Base-by-base conservation (phyloP, 1,284 basidiomycete genomes). In the Ceraceosorus guamensis region DNA sequence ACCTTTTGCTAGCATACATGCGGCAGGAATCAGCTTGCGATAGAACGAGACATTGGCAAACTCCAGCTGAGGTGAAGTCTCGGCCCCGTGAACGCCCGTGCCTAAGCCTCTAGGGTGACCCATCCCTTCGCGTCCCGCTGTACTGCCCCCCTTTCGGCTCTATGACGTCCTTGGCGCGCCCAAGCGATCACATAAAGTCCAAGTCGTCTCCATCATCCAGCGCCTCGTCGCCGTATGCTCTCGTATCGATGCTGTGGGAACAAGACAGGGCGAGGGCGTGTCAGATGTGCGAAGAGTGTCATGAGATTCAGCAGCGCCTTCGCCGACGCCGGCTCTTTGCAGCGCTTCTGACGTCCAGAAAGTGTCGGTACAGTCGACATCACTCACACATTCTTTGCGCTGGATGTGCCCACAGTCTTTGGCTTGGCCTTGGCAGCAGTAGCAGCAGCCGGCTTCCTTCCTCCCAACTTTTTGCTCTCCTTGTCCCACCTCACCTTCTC, bases 151-250 rank as follows among this genome's bases (percentile, higher is more conserved):
- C n/a, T n/a, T n/a, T n/a, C n/a, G n/a, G n/a, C n/a, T n/a, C n/a
- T n/a, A n/a, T n/a, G n/a, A n/a, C n/a, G n/a, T n/a, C n/a, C n/a
- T n/a, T n/a, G n/a, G n/a, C n/a, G n/a, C n/a, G n/a, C n/a, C n/a
- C n/a, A n/a, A n/a, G n/a, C 32, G 13, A 47, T 61, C 60, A 75
- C 72, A 75, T 75, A 48, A 75, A 75, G 59, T 75, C 72, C 8
- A 73, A 58, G 52, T 75, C 72, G 55, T 75, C 59, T 18, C 52
- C 57, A 24, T 60, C 72, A 44, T 73, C 72, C 41, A 75, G 62
- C 30, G 71, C 72, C 46, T 75, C 72, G 49, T 71, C 65, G 41
- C 72, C 72, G 50, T 75, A 58, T 63, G 68, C 70, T 10, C 58
- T 55, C 5, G 67, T 65, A 49, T 73, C 71, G 55, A 73, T 65